These are phyloP conservation scores for Chalaropsis ovoidea DNA, from an alignment of 2,329 filamentous ascomycete species.

Conservation along the genomic window DNA sequence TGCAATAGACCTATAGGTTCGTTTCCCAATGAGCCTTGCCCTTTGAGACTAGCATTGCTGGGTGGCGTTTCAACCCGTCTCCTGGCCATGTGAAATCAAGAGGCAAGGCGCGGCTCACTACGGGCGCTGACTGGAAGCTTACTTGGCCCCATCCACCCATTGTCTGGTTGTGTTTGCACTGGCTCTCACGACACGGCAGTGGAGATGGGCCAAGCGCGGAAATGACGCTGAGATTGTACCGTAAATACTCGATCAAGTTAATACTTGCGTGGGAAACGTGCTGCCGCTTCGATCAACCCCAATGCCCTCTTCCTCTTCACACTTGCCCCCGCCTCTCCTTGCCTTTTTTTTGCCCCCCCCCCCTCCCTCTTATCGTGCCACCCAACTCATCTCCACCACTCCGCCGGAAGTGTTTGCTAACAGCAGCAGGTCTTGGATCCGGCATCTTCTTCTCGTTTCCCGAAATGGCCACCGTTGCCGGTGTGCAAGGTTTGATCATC, in stretches of 20 bases:
- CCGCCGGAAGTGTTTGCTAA: conserved; percentile 33
- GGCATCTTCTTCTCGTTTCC: conserved; percentile 77
- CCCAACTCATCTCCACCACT: conserved; percentile 20
- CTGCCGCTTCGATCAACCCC: conserved; percentile 61
- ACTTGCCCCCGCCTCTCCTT: conserved; percentile 26
- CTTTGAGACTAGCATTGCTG: not conserved
- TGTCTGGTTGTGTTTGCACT: not conserved
- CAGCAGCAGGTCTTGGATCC: conserved; percentile 61
- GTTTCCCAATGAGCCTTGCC: conserved; percentile 23
- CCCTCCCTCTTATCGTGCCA: not conserved
- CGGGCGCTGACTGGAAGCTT: conserved; percentile 54
- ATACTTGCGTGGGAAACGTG: conserved; percentile 98
- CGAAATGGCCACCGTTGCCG: conserved; percentile 66
- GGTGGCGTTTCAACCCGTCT: conserved; percentile 1
- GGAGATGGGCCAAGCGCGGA: conserved; percentile 19
- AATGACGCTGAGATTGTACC: conserved; percentile 88
- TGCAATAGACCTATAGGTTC: conserved; percentile 23
- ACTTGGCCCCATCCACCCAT: conserved; percentile 19
- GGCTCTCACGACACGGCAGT: not conserved
- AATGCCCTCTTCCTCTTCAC: conserved; percentile 26
- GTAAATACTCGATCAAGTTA: conserved; percentile 98
- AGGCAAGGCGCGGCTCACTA: conserved; percentile 56
- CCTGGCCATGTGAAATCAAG: conserved; percentile 9
- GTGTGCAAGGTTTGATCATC: conserved; percentile 66
- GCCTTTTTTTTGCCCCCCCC: no score